A percentile compares a stretch with the other conserved stretches of the same genome.
phyloP scores from a whole-genome alignment of 176 grass and related monocot species.

The Oryza meyeriana region DNA sequence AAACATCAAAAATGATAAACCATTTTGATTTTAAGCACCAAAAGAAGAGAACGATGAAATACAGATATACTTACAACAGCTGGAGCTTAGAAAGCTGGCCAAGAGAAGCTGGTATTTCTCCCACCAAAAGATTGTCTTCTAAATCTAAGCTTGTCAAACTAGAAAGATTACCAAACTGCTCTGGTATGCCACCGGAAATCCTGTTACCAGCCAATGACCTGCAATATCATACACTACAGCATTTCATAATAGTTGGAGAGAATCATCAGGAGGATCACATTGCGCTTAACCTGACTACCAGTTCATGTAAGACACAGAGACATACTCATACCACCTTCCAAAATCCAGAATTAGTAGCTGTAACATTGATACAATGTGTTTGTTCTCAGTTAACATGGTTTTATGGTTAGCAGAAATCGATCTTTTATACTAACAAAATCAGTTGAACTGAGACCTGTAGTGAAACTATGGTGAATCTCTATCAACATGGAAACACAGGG shows the following conservation, averaged over 20 bases:
- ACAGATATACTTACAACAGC: conserved; percentile 51
- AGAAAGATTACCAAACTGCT: conserved; percentile 65
- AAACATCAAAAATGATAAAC: conserved; percentile 4
- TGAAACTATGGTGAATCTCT: neutral
- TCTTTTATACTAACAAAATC: neutral
- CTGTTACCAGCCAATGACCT: conserved; percentile 64
- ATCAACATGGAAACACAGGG: neutral
- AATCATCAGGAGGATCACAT: neutral
- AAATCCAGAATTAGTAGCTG: neutral
- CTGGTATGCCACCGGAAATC: conserved; percentile 66
- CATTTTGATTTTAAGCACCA: neutral
- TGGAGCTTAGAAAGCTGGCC: conserved; percentile 62
- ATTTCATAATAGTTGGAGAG: conserved; percentile 6
- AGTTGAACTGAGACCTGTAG: neutral
- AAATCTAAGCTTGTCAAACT: conserved; percentile 69
- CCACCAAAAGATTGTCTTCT: conserved; percentile 62
- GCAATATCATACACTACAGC: conserved; percentile 34
- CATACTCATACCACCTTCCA: neutral
- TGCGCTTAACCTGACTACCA: neutral
- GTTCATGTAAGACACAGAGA: neutral
- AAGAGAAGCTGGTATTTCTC: conserved; percentile 75
- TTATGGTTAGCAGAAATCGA: neutral
- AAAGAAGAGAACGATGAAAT: neutral
- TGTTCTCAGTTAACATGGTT: neutral
- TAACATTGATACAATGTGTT: neutral